A percentile compares a stretch with the other conserved stretches of the same genome.
These are phyloP conservation scores for Dactylellina cionopaga DNA, from an alignment of 2,329 filamentous ascomycete species.

Conservation along the genomic window DNA sequence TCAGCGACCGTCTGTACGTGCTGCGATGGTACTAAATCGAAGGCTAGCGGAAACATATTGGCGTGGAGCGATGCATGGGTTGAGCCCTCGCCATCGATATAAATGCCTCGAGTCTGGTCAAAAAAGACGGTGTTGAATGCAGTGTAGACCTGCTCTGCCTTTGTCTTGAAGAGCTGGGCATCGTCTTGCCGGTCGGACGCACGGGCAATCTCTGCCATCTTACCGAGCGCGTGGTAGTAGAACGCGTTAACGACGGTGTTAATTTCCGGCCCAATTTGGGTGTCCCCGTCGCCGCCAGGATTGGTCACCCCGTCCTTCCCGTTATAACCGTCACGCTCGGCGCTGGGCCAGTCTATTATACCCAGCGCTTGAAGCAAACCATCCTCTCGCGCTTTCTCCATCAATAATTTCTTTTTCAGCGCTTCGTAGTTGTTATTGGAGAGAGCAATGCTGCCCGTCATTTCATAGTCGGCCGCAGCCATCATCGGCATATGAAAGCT, in stretches of 20 bases:
- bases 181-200: neutral
- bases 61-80: slow-evolving; percentile 21
- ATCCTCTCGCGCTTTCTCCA: slow-evolving; percentile 19
- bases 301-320: neutral
- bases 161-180: slow-evolving; percentile 2
- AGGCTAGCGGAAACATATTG: slow-evolving; percentile 30
- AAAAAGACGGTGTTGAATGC: slow-evolving; percentile 22
- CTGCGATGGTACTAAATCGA: slow-evolving; percentile 15
- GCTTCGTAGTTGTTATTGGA: slow-evolving; percentile 15
- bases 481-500: slow-evolving; percentile 36
- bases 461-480: slow-evolving; percentile 7
- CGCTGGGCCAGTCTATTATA: slow-evolving; percentile 22
- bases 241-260: slow-evolving; percentile 31
- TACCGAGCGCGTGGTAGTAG: slow-evolving; percentile 15
- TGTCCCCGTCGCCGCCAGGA: neutral
- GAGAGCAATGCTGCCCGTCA: slow-evolving; percentile 9
- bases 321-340: slow-evolving; percentile 9
- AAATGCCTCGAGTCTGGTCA: neutral
- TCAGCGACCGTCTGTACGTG: slow-evolving; percentile 6
- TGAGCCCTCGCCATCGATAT: slow-evolving; percentile 19
- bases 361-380: slow-evolving; percentile 10
- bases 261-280: slow-evolving; percentile 5
- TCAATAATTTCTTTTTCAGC: slow-evolving; percentile 17
- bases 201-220: slow-evolving; percentile 16
- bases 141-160: slow-evolving; percentile 3